phyloP scores from a whole-genome alignment of 345 rosid species.

The Moringa oleifera region DNA sequence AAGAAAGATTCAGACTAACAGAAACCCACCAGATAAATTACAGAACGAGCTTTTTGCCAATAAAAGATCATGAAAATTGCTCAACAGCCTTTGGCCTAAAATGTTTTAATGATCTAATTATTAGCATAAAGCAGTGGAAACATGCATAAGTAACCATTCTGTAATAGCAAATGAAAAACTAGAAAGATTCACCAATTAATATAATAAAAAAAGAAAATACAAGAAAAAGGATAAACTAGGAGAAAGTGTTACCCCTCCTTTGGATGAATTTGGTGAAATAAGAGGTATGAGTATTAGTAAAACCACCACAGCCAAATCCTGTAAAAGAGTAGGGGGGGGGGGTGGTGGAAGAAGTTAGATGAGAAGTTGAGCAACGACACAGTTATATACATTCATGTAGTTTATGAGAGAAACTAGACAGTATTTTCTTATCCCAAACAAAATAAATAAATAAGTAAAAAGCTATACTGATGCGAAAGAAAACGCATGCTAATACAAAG shows the following conservation, averaged over 20 bases:
- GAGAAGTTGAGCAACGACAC: too few relatives aligned
- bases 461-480: too few relatives aligned
- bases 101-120: background rate
- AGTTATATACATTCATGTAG: too few relatives aligned
- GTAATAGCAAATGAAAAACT: conserved; percentile 4
- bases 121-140: background rate
- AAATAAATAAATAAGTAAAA: too few relatives aligned
- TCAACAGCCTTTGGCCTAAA: background rate
- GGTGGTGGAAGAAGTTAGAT: too few relatives aligned
- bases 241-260: conserved; percentile 88
- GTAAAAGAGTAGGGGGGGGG: too few relatives aligned
- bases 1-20: too few relatives aligned
- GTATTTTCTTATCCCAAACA: too few relatives aligned
- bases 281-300: conserved; percentile 97
- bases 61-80: conserved; percentile 3
- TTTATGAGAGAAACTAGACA: too few relatives aligned
- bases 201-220: conserved; percentile 13
- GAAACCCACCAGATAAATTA: background rate
- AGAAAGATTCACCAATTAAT: conserved; percentile 9
- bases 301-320: conserved; percentile 99
- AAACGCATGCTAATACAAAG: too few relatives aligned
- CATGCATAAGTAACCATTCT: background rate
- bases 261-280: conserved; percentile 93
- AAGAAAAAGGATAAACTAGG: conserved; percentile 9
- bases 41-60: background rate